These are phyloP conservation scores for Saccharomycopsis hybrid DNA, from an alignment of 1,139 yeast genomes.

Conservation along the genomic window DNA sequence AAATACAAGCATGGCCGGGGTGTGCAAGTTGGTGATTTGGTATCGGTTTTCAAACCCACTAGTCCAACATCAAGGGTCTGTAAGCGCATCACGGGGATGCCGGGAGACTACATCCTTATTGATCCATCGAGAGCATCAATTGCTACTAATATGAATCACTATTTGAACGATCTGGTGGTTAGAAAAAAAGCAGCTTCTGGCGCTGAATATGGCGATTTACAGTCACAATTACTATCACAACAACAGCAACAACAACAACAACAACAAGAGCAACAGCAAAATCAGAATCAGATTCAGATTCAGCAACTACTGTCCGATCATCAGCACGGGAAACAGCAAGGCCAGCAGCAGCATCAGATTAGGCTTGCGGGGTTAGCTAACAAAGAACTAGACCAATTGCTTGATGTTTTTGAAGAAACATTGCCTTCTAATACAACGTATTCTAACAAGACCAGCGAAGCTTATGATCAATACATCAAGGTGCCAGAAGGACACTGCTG, in stretches of 20 bases:
- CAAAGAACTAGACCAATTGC: neutral
- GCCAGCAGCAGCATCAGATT: slow-evolving; percentile 5
- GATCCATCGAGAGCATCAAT: slow-evolving; percentile 69
- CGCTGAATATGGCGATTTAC: slow-evolving; percentile 4
- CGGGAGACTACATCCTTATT: slow-evolving; percentile 75
- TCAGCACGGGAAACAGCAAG: neutral
- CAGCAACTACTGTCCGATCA: neutral
- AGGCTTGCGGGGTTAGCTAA: neutral
- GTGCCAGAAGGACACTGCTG: slow-evolving; percentile 93
- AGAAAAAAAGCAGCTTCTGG: neutral
- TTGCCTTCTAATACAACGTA: neutral
- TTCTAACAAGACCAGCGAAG: neutral
- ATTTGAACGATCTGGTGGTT: slow-evolving; percentile 7
- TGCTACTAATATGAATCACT: slow-evolving; percentile 36
- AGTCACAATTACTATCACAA: too few relatives aligned
- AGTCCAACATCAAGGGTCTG: slow-evolving; percentile 84
- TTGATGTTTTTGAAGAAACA: neutral
- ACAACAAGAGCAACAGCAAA: neutral
- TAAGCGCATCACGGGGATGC: slow-evolving; percentile 92
- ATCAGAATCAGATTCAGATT: neutral
- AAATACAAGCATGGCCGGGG: slow-evolving; percentile 43
- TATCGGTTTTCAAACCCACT: slow-evolving; percentile 86
- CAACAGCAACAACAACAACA: too few relatives aligned
- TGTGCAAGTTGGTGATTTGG: slow-evolving; percentile 73
- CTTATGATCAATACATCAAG: slow-evolving; percentile 49